A percentile compares a stretch with the other conserved stretches of the same genome.
phyloP scores from a whole-genome alignment of 1,284 basidiomycete species.

The Flammula alnicola region DNA sequence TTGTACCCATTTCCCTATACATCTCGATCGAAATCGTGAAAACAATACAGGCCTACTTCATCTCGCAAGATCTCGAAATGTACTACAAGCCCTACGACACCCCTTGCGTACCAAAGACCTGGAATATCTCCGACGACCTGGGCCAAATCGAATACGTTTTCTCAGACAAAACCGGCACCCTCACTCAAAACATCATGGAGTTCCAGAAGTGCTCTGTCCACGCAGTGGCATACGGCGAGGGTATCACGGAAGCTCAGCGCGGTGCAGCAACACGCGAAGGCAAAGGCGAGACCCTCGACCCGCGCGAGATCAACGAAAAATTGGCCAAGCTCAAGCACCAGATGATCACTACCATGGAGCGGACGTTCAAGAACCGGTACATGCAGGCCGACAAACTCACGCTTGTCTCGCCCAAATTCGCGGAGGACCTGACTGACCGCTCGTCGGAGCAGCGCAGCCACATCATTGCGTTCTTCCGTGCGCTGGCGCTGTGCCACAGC shows the following conservation, averaged over 20 bases:
- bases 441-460: slow-evolving; percentile 66
- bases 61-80: slow-evolving; percentile 97
- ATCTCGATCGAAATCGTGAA: slow-evolving; percentile 99
- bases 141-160: slow-evolving; percentile 99
- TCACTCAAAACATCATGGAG: slow-evolving; percentile 98
- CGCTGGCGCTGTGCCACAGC: slow-evolving; percentile 90
- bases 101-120: slow-evolving; percentile 93
- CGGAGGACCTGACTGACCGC: slow-evolving; percentile 73
- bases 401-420: slow-evolving; percentile 85
- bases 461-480: slow-evolving; percentile 88
- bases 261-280: slow-evolving; percentile 89
- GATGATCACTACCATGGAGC: slow-evolving; percentile 81
- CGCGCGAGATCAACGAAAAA: slow-evolving; percentile 71
- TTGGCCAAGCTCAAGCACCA: slow-evolving; percentile 70
- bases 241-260: slow-evolving; percentile 93
- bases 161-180: slow-evolving; percentile 96
- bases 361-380: slow-evolving; percentile 90
- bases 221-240: slow-evolving; percentile 89
- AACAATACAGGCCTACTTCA: slow-evolving; percentile 97
- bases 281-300: slow-evolving; percentile 63
- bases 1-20: slow-evolving; percentile 96
- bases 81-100: slow-evolving; percentile 91
- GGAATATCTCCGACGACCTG: slow-evolving; percentile 98
- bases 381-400: slow-evolving; percentile 84
- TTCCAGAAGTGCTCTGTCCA: slow-evolving; percentile 95